phyloP scores from a whole-genome alignment of 75 land plant genomes.

The Isoetes taiwanensis region DNA sequence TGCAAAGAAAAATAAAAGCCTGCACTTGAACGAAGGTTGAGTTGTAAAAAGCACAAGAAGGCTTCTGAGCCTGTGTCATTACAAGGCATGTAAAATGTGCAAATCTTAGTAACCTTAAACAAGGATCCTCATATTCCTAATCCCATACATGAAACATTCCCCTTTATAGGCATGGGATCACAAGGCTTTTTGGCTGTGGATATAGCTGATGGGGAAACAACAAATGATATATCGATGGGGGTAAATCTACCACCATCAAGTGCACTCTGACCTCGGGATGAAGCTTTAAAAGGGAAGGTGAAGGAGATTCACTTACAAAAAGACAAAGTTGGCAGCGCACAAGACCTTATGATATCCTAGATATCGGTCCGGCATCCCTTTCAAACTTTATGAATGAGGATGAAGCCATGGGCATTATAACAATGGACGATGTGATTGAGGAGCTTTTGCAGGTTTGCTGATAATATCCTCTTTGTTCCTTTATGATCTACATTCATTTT shows the following conservation, averaged over 20 bases:
- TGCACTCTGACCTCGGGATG: too few relatives aligned
- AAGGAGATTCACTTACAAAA: constrained; percentile 8
- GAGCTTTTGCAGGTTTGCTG: constrained; percentile 54
- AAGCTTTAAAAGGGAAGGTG: not conserved
- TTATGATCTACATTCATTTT: not conserved
- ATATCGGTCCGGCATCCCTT: constrained; percentile 39
- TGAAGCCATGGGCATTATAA: constrained; percentile 50
- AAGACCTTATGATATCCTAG: constrained; percentile 37
- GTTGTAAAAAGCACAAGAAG: constrained; percentile 4
- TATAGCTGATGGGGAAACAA: too few relatives aligned
- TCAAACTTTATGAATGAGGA: constrained; percentile 45
- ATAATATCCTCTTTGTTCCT: not conserved
- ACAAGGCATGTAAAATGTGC: not conserved
- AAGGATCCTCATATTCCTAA: too few relatives aligned
- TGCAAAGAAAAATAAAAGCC: constrained; percentile 9
- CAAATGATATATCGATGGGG: too few relatives aligned
- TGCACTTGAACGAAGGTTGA: constrained; percentile 17
- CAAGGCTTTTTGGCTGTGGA: too few relatives aligned
- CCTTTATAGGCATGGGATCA: too few relatives aligned
- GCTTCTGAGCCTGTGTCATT: constrained; percentile 1
- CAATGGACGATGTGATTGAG: constrained; percentile 83
- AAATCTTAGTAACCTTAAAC: too few relatives aligned
- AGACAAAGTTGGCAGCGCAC: constrained; percentile 47
- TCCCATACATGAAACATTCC: too few relatives aligned
- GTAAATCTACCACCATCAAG: too few relatives aligned